phyloP scores from a whole-genome alignment of 495 filamentous ascomycete genomes.

The Penicillium canariense region DNA sequence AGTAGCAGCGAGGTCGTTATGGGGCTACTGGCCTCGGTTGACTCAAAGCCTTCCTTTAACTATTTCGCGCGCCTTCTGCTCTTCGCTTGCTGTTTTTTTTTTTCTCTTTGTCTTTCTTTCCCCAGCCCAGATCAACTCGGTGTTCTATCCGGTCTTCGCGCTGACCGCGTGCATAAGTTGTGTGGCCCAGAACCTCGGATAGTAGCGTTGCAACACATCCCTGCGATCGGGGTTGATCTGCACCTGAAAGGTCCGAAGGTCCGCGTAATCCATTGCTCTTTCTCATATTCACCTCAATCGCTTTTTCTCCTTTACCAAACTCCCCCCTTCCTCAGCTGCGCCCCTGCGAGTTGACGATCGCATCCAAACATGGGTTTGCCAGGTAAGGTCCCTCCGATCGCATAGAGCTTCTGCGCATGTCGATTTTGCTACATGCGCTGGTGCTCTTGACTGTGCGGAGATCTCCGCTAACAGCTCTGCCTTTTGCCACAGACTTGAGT shows the following conservation, averaged over 20 bases:
- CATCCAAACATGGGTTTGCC: conserved; percentile 18
- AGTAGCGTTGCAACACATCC: conserved; percentile 11
- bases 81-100: background rate
- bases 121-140: background rate
- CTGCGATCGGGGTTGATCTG: conserved; percentile 18
- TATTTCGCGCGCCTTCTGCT: background rate
- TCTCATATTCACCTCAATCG: background rate
- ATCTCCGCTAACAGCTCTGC: conserved; percentile 16
- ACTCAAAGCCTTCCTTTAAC: conserved; percentile 9
- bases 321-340: background rate
- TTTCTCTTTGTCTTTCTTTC: background rate
- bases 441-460: background rate
- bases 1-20: conserved; percentile 5
- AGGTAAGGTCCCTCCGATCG: conserved; percentile 10
- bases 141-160: background rate
- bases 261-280: background rate
- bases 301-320: background rate
- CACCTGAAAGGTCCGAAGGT: conserved; percentile 1
- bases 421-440: background rate
- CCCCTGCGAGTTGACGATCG: background rate
- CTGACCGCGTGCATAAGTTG: background rate
- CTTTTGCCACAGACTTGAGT: conserved; percentile 17
- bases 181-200: conserved; percentile 1
- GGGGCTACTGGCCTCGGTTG: conserved; percentile 3
- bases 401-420: background rate